Evolutionary conservation across 805 yeast species (phyloP).

Genomic region (Saturnispora serradocipensis): DNA sequence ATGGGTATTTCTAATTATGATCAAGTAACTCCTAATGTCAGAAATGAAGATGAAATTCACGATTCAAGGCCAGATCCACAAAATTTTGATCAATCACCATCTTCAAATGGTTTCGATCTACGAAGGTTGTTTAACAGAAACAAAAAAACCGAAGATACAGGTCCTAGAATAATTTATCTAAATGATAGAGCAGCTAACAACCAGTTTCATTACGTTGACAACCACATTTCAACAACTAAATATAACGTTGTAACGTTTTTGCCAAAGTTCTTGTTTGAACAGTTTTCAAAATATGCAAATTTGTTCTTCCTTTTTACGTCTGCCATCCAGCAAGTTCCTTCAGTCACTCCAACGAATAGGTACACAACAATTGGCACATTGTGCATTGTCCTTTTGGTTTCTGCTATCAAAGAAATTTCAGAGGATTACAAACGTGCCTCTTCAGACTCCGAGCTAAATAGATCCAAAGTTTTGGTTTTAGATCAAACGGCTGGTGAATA

Average conservation of each 20-base stretch:
- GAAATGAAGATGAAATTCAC: constrained; percentile 18
- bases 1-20: constrained; percentile 22
- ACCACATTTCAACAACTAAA: constrained; percentile 90
- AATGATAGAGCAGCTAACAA: constrained; percentile 53
- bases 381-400: constrained; percentile 72
- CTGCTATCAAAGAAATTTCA: constrained; percentile 83
- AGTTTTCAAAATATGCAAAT: constrained; percentile 94
- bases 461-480: constrained; percentile 59
- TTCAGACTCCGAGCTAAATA: constrained; percentile 83
- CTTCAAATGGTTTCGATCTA: constrained; percentile 22
- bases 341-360: constrained; percentile 92
- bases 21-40: constrained; percentile 14
- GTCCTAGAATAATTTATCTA: constrained; percentile 58
- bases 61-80: constrained; percentile 17
- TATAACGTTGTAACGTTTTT: constrained; percentile 87
- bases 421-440: constrained; percentile 84
- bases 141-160: constrained; percentile 21
- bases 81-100: constrained; percentile 16
- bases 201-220: constrained; percentile 54
- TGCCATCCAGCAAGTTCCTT: constrained; percentile 91
- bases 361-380: constrained; percentile 93
- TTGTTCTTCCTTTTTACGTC: constrained; percentile 89
- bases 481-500: constrained; percentile 53
- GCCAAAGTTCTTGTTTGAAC: constrained; percentile 93
- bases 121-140: constrained; percentile 19